phyloP scores from a whole-genome alignment of 2,329 filamentous ascomycete species.

The Diaporthe amygdali region DNA sequence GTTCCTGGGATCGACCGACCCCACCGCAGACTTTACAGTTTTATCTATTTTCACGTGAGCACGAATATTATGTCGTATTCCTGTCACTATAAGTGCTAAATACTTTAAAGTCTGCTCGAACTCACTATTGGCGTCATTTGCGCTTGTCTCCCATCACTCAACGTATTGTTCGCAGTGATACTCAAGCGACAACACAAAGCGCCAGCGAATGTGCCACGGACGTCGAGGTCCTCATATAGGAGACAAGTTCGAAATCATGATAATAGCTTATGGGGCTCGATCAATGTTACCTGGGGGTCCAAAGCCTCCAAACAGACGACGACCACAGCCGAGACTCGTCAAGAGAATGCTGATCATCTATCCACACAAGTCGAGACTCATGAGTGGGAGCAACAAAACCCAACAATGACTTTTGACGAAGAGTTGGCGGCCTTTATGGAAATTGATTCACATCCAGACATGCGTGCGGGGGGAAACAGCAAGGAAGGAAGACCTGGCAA shows the following conservation, averaged over 20 bases:
- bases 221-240: background rate
- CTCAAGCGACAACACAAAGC: background rate
- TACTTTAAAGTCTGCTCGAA: slow-evolving; percentile 27
- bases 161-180: slow-evolving; percentile 13
- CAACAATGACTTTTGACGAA: background rate
- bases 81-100: background rate
- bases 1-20: slow-evolving; percentile 31
- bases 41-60: slow-evolving; percentile 2
- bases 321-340: background rate
- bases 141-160: slow-evolving; percentile 33
- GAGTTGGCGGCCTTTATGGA: background rate
- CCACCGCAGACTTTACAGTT: slow-evolving; percentile 32
- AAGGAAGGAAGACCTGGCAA: too few relatives aligned
- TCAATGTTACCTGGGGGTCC: background rate
- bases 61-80: background rate
- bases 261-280: background rate
- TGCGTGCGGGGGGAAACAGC: too few relatives aligned
- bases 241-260: background rate
- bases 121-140: slow-evolving; percentile 34
- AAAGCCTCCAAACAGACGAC: background rate
- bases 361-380: background rate
- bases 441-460: background rate
- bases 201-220: background rate
- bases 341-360: background rate
- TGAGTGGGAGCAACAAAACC: background rate